Percentiles rank a stretch among this genome's conserved stretches.
phyloP scores from a whole-genome alignment of 208 protist species.

The Trypanosoma melophagium region DNA sequence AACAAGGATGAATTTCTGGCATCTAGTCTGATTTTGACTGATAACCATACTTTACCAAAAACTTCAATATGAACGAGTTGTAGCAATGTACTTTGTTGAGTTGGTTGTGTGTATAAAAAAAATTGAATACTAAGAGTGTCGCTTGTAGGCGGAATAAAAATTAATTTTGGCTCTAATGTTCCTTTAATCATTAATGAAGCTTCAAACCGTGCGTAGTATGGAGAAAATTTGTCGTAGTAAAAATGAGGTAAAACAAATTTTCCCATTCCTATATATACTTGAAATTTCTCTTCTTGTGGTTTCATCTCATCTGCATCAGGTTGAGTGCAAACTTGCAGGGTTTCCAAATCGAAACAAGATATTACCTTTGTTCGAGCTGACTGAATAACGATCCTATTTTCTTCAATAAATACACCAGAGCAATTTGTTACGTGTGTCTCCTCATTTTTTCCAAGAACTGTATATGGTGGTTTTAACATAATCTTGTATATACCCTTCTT shows the following conservation, averaged over 20 bases:
- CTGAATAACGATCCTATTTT: slow-evolving; percentile 45
- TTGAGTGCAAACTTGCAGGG: slow-evolving; percentile 34
- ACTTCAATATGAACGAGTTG: slow-evolving; percentile 43
- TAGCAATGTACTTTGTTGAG: slow-evolving; percentile 36
- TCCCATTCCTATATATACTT: slow-evolving; percentile 50
- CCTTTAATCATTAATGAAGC: slow-evolving; percentile 38
- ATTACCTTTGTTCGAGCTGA: slow-evolving; percentile 38
- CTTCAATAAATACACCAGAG: slow-evolving; percentile 48
- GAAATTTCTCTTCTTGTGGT: slow-evolving; percentile 23
- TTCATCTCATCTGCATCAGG: slow-evolving; percentile 17
- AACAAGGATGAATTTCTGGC: slow-evolving; percentile 41
- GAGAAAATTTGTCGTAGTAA: slow-evolving; percentile 25
- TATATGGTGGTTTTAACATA: slow-evolving; percentile 28
- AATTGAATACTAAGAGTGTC: slow-evolving; percentile 82
- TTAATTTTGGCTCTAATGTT: slow-evolving; percentile 30
- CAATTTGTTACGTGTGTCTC: slow-evolving; percentile 22
- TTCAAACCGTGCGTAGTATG: slow-evolving; percentile 23
- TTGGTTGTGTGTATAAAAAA: slow-evolving; percentile 46
- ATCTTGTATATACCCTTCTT: slow-evolving; percentile 29
- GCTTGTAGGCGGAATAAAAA: slow-evolving; percentile 52
- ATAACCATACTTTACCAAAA: slow-evolving; percentile 59
- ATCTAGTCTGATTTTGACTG: slow-evolving; percentile 44
- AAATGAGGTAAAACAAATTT: slow-evolving; percentile 55
- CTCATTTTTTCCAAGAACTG: slow-evolving; percentile 27
- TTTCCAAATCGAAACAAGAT: slow-evolving; percentile 49